Conservation (phyloP, 768 basidiomycete species). For the Lactarius tabidus region DNA sequence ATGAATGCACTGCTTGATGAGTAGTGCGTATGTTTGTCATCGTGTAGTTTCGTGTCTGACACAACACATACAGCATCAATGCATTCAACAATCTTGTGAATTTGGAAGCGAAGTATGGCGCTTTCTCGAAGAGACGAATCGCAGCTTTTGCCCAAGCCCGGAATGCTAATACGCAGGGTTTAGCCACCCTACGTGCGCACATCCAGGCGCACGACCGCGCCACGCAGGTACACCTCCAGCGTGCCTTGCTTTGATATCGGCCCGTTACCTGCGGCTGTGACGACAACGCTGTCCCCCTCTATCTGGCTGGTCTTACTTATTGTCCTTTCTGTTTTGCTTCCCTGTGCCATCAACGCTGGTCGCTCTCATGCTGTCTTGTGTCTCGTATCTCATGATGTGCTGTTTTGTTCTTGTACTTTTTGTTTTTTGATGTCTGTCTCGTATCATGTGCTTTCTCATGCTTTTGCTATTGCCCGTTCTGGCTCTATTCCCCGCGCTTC, state of each 20-base stretch:
- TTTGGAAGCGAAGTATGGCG: slow-evolving; percentile 18
- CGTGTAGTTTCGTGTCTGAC: slow-evolving; percentile 1
- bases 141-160: slow-evolving; percentile 11
- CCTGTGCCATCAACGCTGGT: slow-evolving; percentile 5
- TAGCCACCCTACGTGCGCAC: slow-evolving; percentile 3
- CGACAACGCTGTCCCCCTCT: not conserved
- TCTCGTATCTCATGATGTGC: not conserved
- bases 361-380: not conserved
- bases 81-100: slow-evolving; percentile 19
- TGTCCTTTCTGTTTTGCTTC: not conserved
- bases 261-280: slow-evolving; percentile 11
- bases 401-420: not conserved
- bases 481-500: not conserved
- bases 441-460: not conserved
- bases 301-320: not conserved
- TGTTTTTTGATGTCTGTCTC: not conserved
- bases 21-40: slow-evolving; percentile 12
- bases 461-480: not conserved
- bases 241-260: slow-evolving; percentile 3
- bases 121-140: slow-evolving; percentile 17
- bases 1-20: slow-evolving; percentile 18
- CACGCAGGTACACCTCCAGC: slow-evolving; percentile 12
- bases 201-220: slow-evolving; percentile 16
- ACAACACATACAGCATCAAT: slow-evolving; percentile 3
- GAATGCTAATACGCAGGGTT: not conserved